Evolutionary conservation across 371 early-diverging fungal genomes (phyloP).

Genomic region (Lichtheimia hyalospora): DNA sequence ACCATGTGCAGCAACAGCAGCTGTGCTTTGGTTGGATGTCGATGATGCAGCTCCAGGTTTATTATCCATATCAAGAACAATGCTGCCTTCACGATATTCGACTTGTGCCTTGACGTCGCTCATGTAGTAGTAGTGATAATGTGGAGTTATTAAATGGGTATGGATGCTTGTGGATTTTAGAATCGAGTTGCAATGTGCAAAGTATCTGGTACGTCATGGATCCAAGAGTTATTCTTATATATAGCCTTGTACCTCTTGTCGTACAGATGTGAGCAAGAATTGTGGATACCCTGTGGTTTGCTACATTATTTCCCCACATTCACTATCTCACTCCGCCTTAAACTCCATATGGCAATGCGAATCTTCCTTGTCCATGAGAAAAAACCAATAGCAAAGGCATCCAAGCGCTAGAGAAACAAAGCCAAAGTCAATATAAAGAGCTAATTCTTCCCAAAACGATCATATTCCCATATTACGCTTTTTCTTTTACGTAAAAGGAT

Average conservation of each 20-base stretch:
- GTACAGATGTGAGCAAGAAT: too few species aligned
- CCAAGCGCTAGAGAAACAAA: too few species aligned
- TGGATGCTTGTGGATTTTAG: too few species aligned
- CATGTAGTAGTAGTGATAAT: background rate
- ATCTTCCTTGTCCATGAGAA: background rate
- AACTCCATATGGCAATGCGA: slow-evolving; percentile 1
- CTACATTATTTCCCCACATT: slow-evolving; percentile 10
- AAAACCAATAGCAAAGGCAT: slow-evolving; percentile 1
- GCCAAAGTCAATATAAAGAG: background rate
- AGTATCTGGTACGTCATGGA: too few species aligned
- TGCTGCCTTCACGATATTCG: slow-evolving; percentile 14
- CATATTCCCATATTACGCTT: background rate
- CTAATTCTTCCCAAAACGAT: slow-evolving; percentile 1
- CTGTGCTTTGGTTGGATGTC: background rate
- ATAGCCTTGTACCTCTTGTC: too few species aligned
- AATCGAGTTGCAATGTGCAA: too few species aligned
- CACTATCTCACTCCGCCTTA: slow-evolving; percentile 2
- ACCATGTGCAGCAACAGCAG: background rate
- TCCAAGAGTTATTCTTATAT: too few species aligned
- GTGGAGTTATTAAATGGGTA: too few species aligned
- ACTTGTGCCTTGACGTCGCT: slow-evolving; percentile 18
- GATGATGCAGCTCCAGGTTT: background rate
- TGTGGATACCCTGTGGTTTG: too few species aligned
- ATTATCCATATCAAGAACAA: slow-evolving; percentile 12
- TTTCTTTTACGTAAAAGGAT: background rate